A percentile compares a stretch with the other conserved stretches of the same genome.
Conservation (phyloP, 495 filamentous ascomycete genomes). For the Mycothermus thermophilus region DNA sequence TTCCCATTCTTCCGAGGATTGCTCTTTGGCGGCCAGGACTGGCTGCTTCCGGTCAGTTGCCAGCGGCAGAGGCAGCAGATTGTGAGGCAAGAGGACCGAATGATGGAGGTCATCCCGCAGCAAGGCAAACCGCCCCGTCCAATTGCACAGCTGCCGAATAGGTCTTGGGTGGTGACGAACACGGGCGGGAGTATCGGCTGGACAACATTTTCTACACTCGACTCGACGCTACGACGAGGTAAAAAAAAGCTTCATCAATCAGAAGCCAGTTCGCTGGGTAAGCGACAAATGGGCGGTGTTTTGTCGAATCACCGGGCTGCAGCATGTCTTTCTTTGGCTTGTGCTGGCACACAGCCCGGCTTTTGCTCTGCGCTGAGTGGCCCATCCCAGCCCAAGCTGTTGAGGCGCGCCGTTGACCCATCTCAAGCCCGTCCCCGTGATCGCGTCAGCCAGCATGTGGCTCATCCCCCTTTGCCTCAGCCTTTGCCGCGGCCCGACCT, state of each 20-base stretch:
- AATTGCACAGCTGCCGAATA: constrained; percentile 2
- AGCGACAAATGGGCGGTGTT: too few species aligned
- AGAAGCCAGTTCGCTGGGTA: too few species aligned
- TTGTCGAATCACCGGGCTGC: too few species aligned
- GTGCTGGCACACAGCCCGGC: constrained; percentile 20
- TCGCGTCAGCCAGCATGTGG: constrained; percentile 11
- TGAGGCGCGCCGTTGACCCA: constrained; percentile 2
- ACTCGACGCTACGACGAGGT: too few species aligned
- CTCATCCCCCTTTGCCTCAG: too few species aligned
- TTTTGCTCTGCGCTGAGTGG: constrained; percentile 14
- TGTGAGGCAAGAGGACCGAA: constrained; percentile 1
- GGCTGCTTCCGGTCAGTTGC: constrained; percentile 3
- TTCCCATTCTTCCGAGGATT: constrained; percentile 7
- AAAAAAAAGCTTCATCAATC: too few species aligned
- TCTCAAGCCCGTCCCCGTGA: constrained; percentile 20
- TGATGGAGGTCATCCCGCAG: neutral
- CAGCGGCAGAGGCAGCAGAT: neutral
- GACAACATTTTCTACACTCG: constrained; percentile 12
- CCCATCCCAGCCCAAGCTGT: constrained; percentile 1
- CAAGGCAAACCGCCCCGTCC: neutral
- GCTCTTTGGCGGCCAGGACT: constrained; percentile 4
- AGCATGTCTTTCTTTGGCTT: constrained; percentile 9
- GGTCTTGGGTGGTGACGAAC: neutral
- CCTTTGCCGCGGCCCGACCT: constrained; percentile 13
- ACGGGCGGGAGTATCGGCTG: neutral